These are phyloP conservation scores for Aspergillus costaricaensis DNA, from an alignment of 2,329 filamentous ascomycete genomes.

Conservation along the genomic window DNA sequence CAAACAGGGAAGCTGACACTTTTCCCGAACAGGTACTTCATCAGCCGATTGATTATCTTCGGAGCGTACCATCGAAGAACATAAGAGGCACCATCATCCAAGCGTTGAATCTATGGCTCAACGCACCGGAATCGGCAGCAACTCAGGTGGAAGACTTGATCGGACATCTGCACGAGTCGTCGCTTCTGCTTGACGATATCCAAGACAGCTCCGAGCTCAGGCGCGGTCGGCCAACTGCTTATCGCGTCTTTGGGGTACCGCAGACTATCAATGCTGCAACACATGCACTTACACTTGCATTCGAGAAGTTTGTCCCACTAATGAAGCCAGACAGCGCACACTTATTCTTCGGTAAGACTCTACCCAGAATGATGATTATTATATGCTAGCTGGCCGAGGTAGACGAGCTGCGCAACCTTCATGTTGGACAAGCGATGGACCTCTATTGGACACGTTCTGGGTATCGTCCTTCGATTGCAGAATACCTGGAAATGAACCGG, in stretches of 20 bases:
- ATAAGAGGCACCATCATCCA: constrained; percentile 1
- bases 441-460: background rate
- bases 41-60: background rate
- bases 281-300: background rate
- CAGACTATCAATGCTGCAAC: constrained; percentile 13
- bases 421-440: background rate
- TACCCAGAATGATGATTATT: too few species aligned
- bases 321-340: background rate
- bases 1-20: background rate
- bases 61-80: background rate
- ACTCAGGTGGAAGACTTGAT: background rate
- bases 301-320: background rate
- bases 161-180: background rate
- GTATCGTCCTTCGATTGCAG: background rate
- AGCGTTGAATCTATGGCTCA: background rate
- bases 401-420: background rate
- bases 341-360: background rate
- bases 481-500: background rate
- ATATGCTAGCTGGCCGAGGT: background rate
- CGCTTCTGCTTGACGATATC: constrained; percentile 12
- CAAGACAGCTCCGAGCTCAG: constrained; percentile 9
- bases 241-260: constrained; percentile 5
- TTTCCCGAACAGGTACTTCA: background rate
- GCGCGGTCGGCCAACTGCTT: background rate
- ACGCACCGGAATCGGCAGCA: background rate